Base-by-base conservation (phyloP, 1,284 basidiomycete species). In the Athelia sp. region DNA sequence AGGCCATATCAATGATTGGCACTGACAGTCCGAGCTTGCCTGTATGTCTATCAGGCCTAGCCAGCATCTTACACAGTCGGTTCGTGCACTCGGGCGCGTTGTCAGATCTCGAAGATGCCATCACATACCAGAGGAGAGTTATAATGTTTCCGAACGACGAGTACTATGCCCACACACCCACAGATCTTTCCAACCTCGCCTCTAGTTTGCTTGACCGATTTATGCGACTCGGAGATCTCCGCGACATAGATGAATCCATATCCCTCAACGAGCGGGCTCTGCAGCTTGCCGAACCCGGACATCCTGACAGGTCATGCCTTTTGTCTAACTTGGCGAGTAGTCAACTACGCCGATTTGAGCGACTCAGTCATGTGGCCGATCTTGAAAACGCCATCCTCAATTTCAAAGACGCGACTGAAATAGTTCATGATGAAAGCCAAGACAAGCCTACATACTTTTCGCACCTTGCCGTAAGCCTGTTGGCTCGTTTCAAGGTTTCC, bases 171-270 rank as follows among this genome's bases (percentile, higher is more conserved):
- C n/a, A n/a, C n/a, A n/a, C n/a, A n/a, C n/a, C n/a, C n/a, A n/a
- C n/a, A n/a, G n/a, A n/a, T 34, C 32, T 34, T 11, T 34, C 32
- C 32, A 34, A 54, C 11, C 56, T 66, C 2, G 63, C 54, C 18
- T 58, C 56, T 19, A 48, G 45, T 15, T 46, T 67, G 14, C 46
- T 47, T 3, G 19, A 43, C 15, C 43, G 49, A 22, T 63, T 49
- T 43, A 48, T 56, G 8, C 35, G 17, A 34, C 11, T 42, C 2
- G 48, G 53, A 26, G 40, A 52, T 15, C 17, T 42, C 1, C 61
- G 55, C 19, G 52, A 56, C 4, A 49, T 68, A 10, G 62, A 68
- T 3, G 61, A 67, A 44, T 58, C 57, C 11, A 57, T 69, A 22
- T 43, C 32, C 11, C 11, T 11, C n/a, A 34, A 11, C 11, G 11